Base-by-base conservation (phyloP, 2,329 filamentous ascomycete species). In the Monilinia vaccinii-corymbosi region DNA sequence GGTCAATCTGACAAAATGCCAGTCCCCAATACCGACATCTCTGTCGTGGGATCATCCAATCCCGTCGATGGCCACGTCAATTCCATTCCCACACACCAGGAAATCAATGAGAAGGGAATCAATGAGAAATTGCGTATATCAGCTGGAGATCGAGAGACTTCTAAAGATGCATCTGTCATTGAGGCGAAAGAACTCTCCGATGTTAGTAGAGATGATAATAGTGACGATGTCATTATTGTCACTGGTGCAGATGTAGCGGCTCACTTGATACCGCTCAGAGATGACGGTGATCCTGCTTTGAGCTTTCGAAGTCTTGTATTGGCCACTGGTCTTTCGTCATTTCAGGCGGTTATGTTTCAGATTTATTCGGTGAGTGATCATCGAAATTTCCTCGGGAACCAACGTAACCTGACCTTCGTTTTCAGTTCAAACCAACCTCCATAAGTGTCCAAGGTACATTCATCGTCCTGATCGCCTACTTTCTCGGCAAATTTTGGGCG, bases 401-500 rank as follows among this genome's bases (percentile, higher is more conserved):
- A 21, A 60, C 14, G 38, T 32, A 18, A n/a, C 45, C 34, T 48
- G 31, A 56, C 21, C 18, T 11, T 13, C 31, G 23, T 42, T 14
- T 42, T 10, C 46, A 81, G 78, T 82, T 79, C 69, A 81, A 82
- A 74, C 79, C 79, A 0, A 82, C 79, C 0, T 3, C 42, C 1
- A 8, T 44, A 40, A 74, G 73, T 3, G 78, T 82, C 21, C 73
- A 75, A 18, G 79, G 79, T 42, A 82, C 79, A 0, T 83, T 82
- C 58, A 81, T 82, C 56, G 79, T 81, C 6, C 75, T 83, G 45
- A 81, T 83, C 49, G 77, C 78, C 14, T 82, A 82, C 70, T 82
- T 83, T 52, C 53, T 77, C 2, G 81, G 81, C 10, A 79, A 78
- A 10, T 75, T 71, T 4, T 81, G 75, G 77, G 73, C 79, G 0